phyloP scores from a whole-genome alignment of 768 basidiomycete genomes.

The Leccinellum albellum region DNA sequence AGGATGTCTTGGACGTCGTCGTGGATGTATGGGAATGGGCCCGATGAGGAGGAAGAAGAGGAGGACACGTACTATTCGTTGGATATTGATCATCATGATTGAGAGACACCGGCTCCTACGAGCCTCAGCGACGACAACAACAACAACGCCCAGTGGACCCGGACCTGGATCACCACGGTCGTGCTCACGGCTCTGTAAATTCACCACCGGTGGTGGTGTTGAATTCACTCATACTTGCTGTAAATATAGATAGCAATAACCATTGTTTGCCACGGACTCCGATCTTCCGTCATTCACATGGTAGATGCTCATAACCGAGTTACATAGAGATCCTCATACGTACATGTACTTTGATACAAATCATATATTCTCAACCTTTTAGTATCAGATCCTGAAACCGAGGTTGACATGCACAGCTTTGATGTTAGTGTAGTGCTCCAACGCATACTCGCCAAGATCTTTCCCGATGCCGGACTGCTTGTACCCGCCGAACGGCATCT shows the following conservation, averaged over 20 bases:
- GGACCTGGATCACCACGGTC: background rate
- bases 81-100: too few species aligned
- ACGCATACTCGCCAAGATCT: slow-evolving; percentile 10
- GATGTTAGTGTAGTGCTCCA: slow-evolving; percentile 9
- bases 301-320: background rate
- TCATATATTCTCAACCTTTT: background rate
- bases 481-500: slow-evolving; percentile 12
- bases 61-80: too few species aligned
- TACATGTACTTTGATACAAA: background rate
- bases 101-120: too few species aligned
- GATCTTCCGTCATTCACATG: background rate
- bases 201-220: too few species aligned
- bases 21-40: background rate
- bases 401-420: slow-evolving; percentile 11
- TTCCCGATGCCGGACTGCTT: slow-evolving; percentile 9
- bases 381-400: slow-evolving; percentile 1
- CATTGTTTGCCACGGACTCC: too few species aligned
- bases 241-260: too few species aligned
- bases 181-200: too few species aligned
- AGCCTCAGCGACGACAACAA: background rate
- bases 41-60: slow-evolving; percentile 28
- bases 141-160: too few species aligned
- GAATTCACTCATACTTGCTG: too few species aligned
- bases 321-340: background rate
- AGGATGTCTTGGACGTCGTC: slow-evolving; percentile 2